Base-by-base conservation (phyloP, 371 early-diverging fungal species). In the Mucor piriformis region DNA sequence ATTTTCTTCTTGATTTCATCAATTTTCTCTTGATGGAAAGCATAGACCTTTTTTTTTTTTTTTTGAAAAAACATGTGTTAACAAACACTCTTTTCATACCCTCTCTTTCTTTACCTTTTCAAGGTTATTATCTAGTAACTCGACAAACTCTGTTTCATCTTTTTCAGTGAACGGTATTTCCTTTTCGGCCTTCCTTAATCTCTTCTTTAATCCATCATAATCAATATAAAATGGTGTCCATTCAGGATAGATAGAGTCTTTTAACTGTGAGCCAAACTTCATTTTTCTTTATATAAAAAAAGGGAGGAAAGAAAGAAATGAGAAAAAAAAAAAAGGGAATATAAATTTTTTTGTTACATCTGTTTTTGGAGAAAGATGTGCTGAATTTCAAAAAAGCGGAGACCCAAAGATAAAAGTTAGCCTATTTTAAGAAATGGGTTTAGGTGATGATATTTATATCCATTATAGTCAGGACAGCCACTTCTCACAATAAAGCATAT, bases 261-360 rank as follows among this genome's bases (percentile, higher is more conserved):
- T 82, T 25, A 97, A 82, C 73, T 94, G 92, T 59, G 89, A 85
- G 54, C 94, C 95, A 82, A 97, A 98, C 83, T 95, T 95, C 99
- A 98, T 98, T 21, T 48, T n/a, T 24, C 1, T 23, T 5, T 44
- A 0, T 46, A 23, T 25, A 24, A 50, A 24, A 50, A 33, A 15
- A n/a, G n/a, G n/a, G n/a, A n/a, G n/a, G n/a, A 35, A 56, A 24
- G 15, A 8, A 16, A 23, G 40, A 25, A 34, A 46, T 33, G 32
- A 24, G 6, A 46, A 53, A 21, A 25, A 18, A 42, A 29, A 8
- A 27, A 25, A 47, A n/a, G 25, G 25, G n/a, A 4, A n/a, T n/a
- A n/a, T n/a, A n/a, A n/a, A n/a, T n/a, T n/a, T 47, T 47, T 47
- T 47, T 46, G 6, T 43, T 43, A 43, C 21, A 20, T 46, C 18